phyloP scores from a whole-genome alignment of 441 rosid genomes.

The Jatropha multifida region DNA sequence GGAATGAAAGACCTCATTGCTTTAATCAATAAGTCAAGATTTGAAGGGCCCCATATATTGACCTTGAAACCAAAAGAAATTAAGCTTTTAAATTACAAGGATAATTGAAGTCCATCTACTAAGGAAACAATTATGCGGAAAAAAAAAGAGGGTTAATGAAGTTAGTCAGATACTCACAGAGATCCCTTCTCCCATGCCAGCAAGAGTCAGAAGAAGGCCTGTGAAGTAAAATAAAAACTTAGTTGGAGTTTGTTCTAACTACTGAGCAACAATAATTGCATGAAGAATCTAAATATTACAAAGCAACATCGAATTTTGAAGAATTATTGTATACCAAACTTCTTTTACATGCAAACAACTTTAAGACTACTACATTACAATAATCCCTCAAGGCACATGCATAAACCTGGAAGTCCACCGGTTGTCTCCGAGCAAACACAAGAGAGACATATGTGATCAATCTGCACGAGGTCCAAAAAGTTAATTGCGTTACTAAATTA shows the following conservation, averaged over 20 bases:
- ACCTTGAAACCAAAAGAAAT: slow-evolving; percentile 47
- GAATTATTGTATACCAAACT: not conserved
- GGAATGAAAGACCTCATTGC: slow-evolving; percentile 94
- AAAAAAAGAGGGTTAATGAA: not conserved
- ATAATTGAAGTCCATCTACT: not conserved
- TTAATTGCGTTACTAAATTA: not conserved
- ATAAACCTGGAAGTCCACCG: slow-evolving; percentile 89
- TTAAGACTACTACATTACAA: not conserved
- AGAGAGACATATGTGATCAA: slow-evolving; percentile 88
- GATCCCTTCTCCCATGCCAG: slow-evolving; percentile 71
- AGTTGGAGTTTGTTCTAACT: too few relatives aligned
- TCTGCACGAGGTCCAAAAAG: slow-evolving; percentile 42
- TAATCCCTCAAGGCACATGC: not conserved
- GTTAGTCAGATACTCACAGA: slow-evolving; percentile 47
- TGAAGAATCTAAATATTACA: not conserved
- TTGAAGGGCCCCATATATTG: slow-evolving; percentile 94
- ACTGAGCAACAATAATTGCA: not conserved
- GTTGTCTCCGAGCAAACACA: slow-evolving; percentile 93
- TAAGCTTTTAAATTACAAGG: slow-evolving; percentile 2
- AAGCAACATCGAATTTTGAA: not conserved
- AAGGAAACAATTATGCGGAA: not conserved
- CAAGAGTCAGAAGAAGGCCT: slow-evolving; percentile 70
- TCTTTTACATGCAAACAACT: not conserved
- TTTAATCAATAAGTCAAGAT: slow-evolving; percentile 74
- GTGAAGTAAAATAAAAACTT: not conserved